A percentile compares a stretch with the other conserved stretches of the same genome.
Evolutionary conservation across 1,284 basidiomycete species (phyloP).

Genomic region (Chalciporus sp.): DNA sequence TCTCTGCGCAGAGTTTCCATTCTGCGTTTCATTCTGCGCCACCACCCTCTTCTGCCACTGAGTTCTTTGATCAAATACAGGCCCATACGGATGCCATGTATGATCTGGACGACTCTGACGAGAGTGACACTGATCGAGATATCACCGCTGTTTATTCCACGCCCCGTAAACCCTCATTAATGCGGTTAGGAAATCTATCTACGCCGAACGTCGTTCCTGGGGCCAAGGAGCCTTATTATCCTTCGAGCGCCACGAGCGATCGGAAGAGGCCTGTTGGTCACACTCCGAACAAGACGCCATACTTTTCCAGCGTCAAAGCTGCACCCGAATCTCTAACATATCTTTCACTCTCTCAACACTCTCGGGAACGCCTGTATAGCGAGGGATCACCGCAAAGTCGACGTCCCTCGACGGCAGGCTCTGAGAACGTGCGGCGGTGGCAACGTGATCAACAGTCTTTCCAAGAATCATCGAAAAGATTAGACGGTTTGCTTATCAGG

Average conservation of each 20-base stretch:
- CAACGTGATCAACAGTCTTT: slow-evolving; percentile 41
- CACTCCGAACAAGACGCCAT: slow-evolving; percentile 30
- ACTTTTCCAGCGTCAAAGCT: slow-evolving; percentile 35
- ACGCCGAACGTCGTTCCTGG: slow-evolving; percentile 36
- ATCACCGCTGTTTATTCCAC: slow-evolving; percentile 30
- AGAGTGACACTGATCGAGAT: slow-evolving; percentile 36
- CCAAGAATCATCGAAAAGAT: slow-evolving; percentile 57
- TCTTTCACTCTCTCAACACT: slow-evolving; percentile 34
- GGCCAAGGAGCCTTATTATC: slow-evolving; percentile 32
- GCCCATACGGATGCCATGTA: slow-evolving; percentile 70
- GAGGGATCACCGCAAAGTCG: slow-evolving; percentile 7
- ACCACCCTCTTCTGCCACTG: slow-evolving; percentile 60
- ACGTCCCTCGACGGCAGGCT: slow-evolving; percentile 32
- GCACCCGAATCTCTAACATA: slow-evolving; percentile 33
- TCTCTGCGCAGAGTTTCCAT: slow-evolving; percentile 38
- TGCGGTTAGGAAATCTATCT: slow-evolving; percentile 44
- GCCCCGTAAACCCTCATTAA: slow-evolving; percentile 38
- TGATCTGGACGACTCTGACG: slow-evolving; percentile 55
- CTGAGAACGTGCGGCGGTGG: slow-evolving; percentile 37
- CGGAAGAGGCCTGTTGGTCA: slow-evolving; percentile 42
- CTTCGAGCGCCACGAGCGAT: slow-evolving; percentile 30
- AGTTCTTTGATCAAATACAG: slow-evolving; percentile 76
- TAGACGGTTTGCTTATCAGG: slow-evolving; percentile 74
- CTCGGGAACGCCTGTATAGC: slow-evolving; percentile 30
- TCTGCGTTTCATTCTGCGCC: slow-evolving; percentile 53